Evolutionary conservation across 2,329 filamentous ascomycete species (phyloP), one percentile per base, ranked within the genome.

Genomic region (Ceratocystis harringtonii): DNA sequence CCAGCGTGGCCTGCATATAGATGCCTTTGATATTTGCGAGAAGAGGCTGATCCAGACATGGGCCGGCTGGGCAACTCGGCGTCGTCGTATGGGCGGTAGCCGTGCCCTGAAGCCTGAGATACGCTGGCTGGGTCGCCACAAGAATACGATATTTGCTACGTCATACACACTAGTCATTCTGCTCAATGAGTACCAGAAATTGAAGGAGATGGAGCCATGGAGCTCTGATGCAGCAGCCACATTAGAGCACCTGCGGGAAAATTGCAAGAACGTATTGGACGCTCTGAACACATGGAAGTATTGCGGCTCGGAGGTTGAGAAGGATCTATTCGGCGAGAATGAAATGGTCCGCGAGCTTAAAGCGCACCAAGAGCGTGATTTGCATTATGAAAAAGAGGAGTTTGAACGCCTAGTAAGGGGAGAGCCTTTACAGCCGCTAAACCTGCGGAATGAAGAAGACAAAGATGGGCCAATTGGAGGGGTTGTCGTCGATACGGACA

Each of bases 11-110:
- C 78, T 81, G 58, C 80, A 81, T 70, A 75, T 83, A 61, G 79
- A 86, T 22, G 91, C 91, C 45, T 95, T 94, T 75, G 72, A 76
- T 25, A 75, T 86, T 63, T 92, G 89, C 72, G 92, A 97, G 76
- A 76, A 79, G 30, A 83, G 84, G 68, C 84, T 97, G 65, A 95
- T 96, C 82, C 80, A 82, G 0, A 79, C 82, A 43, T 96, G 91
- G 82, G 81, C 82, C 10, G 90, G 90, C 28, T 96, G 91, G 89
- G 68, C 71, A n/a, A 17, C 65, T 1, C 69, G 68, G 68, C 76
- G 15, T 73, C 76, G 8, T 70, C 77, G 61, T 55, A 63, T 30
- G 32, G 61, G 62, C 61, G 69, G 60, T 57, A 62, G 57, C 57
- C 69, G 65, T 44, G 76, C 28, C 69, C 45, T 66, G 2, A 36